These are phyloP conservation scores for Linum usitatissimum DNA, from an alignment of 345 rosid genomes.

Conservation along the genomic window DNA sequence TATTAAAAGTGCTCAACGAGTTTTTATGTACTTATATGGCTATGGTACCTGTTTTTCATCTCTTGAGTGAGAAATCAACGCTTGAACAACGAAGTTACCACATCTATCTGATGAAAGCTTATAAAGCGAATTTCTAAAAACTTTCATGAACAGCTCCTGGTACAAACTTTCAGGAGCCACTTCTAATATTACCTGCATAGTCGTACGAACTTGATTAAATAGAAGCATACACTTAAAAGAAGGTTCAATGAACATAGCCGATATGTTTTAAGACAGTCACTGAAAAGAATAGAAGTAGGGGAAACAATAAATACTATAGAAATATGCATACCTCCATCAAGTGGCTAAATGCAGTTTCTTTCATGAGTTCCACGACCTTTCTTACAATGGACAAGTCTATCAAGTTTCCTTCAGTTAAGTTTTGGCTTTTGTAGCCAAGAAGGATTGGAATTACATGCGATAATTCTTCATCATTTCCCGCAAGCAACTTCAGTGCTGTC, in stretches of 20 bases:
- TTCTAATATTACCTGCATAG: constrained; percentile 73
- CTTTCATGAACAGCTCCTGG: constrained; percentile 46
- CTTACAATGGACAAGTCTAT: constrained; percentile 27
- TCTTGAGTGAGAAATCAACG: constrained; percentile 63
- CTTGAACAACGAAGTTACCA: constrained; percentile 88
- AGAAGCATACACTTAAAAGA: background rate
- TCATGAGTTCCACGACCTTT: constrained; percentile 40
- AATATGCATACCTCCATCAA: constrained; percentile 59
- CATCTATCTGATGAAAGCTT: constrained; percentile 73
- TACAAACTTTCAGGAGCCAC: constrained; percentile 78
- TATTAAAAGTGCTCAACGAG: too few species aligned
- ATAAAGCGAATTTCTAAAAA: constrained; percentile 60
- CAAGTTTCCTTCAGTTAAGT: constrained; percentile 29
- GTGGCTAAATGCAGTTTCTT: constrained; percentile 81
- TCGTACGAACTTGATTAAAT: background rate
- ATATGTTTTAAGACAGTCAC: background rate
- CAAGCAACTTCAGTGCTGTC: constrained; percentile 66
- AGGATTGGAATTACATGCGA: constrained; percentile 51
- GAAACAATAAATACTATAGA: background rate
- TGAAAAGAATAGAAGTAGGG: background rate
- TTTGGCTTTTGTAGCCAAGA: constrained; percentile 45
- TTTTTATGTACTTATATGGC: too few species aligned
- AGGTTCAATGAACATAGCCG: background rate
- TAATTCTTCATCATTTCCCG: constrained; percentile 51
- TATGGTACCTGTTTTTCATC: constrained; percentile 52